phyloP scores from a whole-genome alignment of 2,329 filamentous ascomycete species.

The Trichoderma simmonsii region DNA sequence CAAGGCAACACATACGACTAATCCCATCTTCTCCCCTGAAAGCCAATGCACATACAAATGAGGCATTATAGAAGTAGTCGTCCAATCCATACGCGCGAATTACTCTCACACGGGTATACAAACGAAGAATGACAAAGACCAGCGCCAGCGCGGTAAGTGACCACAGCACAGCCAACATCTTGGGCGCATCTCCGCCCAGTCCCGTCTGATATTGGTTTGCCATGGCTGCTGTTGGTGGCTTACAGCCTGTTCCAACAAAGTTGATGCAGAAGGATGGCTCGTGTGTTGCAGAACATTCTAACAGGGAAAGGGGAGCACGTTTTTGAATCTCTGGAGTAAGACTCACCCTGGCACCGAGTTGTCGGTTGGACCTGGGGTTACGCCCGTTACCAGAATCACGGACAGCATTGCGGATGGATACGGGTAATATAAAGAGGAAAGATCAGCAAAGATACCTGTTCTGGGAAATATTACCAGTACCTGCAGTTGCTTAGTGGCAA shows the following conservation, averaged over 20 bases:
- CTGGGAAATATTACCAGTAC: background rate
- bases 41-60: background rate
- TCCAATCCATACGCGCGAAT: background rate
- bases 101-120: background rate
- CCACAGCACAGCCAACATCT: background rate
- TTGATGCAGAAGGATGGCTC: background rate
- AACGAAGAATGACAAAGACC: background rate
- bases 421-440: background rate
- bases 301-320: background rate
- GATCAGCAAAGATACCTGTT: background rate
- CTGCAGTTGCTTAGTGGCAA: background rate
- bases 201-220: background rate
- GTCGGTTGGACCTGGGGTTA: background rate
- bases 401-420: background rate
- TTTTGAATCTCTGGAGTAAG: background rate
- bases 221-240: background rate
- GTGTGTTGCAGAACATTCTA: background rate
- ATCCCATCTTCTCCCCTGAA: background rate
- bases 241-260: background rate
- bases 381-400: background rate
- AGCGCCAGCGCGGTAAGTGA: background rate
- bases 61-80: background rate
- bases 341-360: background rate
- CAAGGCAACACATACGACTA: background rate
- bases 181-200: background rate